Percentiles rank a stretch among this genome's conserved stretches.
phyloP scores from a whole-genome alignment of 208 protist genomes.

The Trypanosoma rangeli region DNA sequence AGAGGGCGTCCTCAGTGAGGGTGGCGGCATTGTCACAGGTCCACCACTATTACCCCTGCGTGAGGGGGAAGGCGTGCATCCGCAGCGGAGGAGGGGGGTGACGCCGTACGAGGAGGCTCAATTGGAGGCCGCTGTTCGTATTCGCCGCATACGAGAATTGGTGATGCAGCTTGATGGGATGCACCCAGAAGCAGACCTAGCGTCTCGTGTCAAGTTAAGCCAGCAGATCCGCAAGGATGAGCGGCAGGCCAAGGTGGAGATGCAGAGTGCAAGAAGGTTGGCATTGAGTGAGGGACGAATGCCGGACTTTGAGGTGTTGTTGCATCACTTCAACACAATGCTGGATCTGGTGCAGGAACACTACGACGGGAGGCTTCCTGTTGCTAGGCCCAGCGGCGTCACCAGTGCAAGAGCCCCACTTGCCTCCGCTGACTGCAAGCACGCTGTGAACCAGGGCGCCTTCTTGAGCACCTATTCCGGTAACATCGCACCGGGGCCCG shows the following conservation, averaged over 20 bases:
- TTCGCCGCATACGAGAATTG: conserved; percentile 46
- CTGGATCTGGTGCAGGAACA: conserved; percentile 41
- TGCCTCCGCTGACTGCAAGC: background rate
- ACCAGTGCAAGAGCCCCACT: background rate
- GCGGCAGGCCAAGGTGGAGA: conserved; percentile 26
- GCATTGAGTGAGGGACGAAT: conserved; percentile 38
- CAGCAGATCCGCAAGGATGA: conserved; percentile 41
- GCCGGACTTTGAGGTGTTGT: conserved; percentile 38
- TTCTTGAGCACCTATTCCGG: background rate
- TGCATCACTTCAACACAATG: conserved; percentile 34
- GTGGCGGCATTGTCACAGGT: background rate
- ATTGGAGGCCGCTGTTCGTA: conserved; percentile 29
- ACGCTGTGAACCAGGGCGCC: conserved; percentile 1
- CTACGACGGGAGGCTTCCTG: conserved; percentile 27
- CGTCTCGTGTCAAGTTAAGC: conserved; percentile 31
- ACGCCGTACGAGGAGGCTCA: conserved; percentile 41
- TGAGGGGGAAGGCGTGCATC: conserved; percentile 24
- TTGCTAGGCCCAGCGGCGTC: background rate
- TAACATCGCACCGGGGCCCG: background rate
- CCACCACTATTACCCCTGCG: conserved; percentile 38
- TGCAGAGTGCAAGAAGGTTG: conserved; percentile 41
- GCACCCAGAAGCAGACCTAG: conserved; percentile 14
- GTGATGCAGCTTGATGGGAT: conserved; percentile 45
- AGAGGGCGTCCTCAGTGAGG: background rate
- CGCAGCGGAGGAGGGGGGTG: background rate